phyloP scores from a whole-genome alignment of 352 stramenopile genomes.

The Pythium utonaiense region DNA sequence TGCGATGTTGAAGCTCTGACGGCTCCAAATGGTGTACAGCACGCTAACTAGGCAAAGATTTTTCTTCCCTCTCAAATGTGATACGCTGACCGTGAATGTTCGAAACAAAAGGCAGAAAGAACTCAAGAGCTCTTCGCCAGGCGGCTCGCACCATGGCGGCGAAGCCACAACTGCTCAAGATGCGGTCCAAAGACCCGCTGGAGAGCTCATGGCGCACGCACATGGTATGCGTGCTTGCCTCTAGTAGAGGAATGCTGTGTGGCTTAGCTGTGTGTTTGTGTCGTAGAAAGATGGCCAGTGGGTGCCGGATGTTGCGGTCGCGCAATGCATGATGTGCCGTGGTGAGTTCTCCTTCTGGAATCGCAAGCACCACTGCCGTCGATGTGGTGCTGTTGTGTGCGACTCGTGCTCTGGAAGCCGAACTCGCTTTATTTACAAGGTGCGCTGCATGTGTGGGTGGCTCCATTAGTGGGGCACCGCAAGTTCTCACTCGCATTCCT shows the following conservation, averaged over 20 bases:
- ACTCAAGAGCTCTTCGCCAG: no score
- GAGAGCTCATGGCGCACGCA: constrained; percentile 85
- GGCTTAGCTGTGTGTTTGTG: neutral
- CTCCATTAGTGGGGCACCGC: neutral
- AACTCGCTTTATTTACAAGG: constrained; percentile 87
- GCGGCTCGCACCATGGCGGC: constrained; percentile 10
- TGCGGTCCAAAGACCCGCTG: constrained; percentile 76
- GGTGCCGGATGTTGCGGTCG: constrained; percentile 77
- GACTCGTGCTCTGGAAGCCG: constrained; percentile 72
- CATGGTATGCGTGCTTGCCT: constrained; percentile 44
- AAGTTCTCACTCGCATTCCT: neutral
- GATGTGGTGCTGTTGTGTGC: constrained; percentile 82
- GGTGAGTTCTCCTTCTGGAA: constrained; percentile 84
- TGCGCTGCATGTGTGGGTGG: constrained; percentile 1
- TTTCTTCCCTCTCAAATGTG: constrained; percentile 1
- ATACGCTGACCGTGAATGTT: neutral
- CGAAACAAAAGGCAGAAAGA: constrained; percentile 17
- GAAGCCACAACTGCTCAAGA: constrained; percentile 55
- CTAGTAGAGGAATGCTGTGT: neutral
- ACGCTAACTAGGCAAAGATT: constrained; percentile 4
- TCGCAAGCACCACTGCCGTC: constrained; percentile 85
- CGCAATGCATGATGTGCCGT: constrained; percentile 81
- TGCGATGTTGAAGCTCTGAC: neutral
- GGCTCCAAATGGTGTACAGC: neutral
- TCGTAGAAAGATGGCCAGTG: constrained; percentile 76